These are phyloP conservation scores for Parafenestella ontariensis DNA, from an alignment of 2,329 filamentous ascomycete species.

Conservation along the genomic window DNA sequence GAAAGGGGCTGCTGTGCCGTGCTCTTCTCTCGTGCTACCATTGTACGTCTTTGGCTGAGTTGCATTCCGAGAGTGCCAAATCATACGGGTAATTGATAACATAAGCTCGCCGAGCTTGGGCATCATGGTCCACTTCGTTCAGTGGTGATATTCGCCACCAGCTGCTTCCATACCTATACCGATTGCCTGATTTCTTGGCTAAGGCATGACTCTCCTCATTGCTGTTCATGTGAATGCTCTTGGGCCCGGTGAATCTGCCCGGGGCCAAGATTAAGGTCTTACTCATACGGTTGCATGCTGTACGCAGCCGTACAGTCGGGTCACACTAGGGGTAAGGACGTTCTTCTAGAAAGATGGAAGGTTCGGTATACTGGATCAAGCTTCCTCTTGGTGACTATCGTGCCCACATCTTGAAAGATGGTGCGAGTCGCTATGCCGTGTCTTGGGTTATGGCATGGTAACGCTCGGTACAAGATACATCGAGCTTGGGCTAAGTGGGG, in stretches of 20 bases:
- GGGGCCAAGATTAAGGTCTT: constrained; percentile 2
- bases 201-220: not conserved
- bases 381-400: not conserved
- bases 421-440: too few species aligned
- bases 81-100: not conserved
- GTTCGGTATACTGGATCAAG: not conserved
- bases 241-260: not conserved
- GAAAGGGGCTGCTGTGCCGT: not conserved
- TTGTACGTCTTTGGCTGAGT: not conserved
- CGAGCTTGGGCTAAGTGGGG: not conserved
- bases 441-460: too few species aligned
- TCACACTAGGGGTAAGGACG: not conserved
- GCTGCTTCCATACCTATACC: not conserved
- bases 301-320: not conserved
- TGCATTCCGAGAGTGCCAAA: not conserved
- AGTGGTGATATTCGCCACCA: not conserved
- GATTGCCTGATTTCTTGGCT: not conserved
- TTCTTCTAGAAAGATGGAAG: constrained; percentile 5
- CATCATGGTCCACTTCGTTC: not conserved
- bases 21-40: too few species aligned
- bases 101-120: not conserved
- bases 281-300: constrained; percentile 16
- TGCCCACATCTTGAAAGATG: not conserved
- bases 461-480: not conserved
- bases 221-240: not conserved